Conservation (phyloP, 306 rosid genomes). For the Lathyrus aphaca region DNA sequence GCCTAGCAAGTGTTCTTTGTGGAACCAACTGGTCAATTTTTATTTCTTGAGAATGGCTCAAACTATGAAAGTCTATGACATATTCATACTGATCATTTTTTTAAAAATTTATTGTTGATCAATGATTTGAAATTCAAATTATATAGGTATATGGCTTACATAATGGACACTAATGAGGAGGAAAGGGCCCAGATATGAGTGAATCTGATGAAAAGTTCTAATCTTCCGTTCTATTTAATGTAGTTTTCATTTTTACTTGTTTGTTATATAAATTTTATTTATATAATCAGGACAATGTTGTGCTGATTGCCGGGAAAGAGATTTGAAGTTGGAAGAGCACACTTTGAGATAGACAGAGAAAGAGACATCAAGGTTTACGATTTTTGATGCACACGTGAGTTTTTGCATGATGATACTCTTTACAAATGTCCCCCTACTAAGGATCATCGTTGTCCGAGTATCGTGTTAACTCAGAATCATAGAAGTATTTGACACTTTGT, state of each 20-base stretch:
- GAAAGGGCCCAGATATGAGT: constrained; percentile 80
- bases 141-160: constrained; percentile 93
- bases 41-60: too few relatives aligned
- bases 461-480: constrained; percentile 6
- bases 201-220: constrained; percentile 11
- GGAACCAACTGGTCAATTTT: too few relatives aligned
- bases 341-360: constrained; percentile 99
- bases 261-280: background rate
- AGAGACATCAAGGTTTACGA: constrained; percentile 77
- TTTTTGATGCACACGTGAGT: constrained; percentile 98
- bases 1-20: too few relatives aligned
- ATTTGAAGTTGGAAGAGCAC: constrained; percentile 98
- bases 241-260: constrained; percentile 2
- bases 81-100: too few relatives aligned
- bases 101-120: constrained; percentile 12
- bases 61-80: too few relatives aligned
- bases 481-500: background rate
- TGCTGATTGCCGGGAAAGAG: constrained; percentile 78
- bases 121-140: constrained; percentile 26
- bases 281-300: constrained; percentile 10
- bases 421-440: background rate
- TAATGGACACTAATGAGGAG: constrained; percentile 98
- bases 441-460: background rate
- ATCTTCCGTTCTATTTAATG: background rate
- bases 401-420: constrained; percentile 21